Conservation (phyloP, 2,329 filamentous ascomycete species). For the Immersiporthe knoxdaviesiana region DNA sequence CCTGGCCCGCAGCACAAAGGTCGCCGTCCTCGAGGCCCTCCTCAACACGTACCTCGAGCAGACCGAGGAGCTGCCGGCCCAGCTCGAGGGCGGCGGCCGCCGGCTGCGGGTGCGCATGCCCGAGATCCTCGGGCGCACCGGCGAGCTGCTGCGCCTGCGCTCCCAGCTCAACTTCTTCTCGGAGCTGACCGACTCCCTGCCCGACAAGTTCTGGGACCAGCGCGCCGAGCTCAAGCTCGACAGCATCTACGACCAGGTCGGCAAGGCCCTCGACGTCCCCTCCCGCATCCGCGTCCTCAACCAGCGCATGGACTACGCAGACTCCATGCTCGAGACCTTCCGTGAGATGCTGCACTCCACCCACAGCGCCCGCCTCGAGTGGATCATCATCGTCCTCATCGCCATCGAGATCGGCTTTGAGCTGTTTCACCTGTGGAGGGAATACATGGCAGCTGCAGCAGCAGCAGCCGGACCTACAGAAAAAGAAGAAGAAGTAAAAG, state of each 20-base stretch:
- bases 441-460: conserved; percentile 64
- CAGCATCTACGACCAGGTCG: conserved; percentile 93
- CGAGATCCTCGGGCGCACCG: conserved; percentile 91
- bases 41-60: conserved; percentile 84
- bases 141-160: conserved; percentile 84
- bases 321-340: conserved; percentile 89
- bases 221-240: conserved; percentile 87
- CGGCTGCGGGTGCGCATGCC: conserved; percentile 55
- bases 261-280: conserved; percentile 85
- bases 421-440: conserved; percentile 57
- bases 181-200: conserved; percentile 91
- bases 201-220: conserved; percentile 96
- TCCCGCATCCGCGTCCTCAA: conserved; percentile 90
- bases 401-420: conserved; percentile 91
- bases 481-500: conserved; percentile 31
- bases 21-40: conserved; percentile 86
- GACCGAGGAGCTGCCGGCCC: conserved; percentile 78
- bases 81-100: conserved; percentile 66
- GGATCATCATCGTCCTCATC: conserved; percentile 95
- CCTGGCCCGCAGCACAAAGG: conserved; percentile 87
- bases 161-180: conserved; percentile 96
- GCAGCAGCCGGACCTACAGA: conserved; percentile 43
- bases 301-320: conserved; percentile 97
- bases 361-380: conserved; percentile 84
- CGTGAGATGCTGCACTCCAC: conserved; percentile 88